A percentile compares a stretch with the other conserved stretches of the same genome.
These are phyloP conservation scores for Peziza echinospora DNA, from an alignment of 495 filamentous ascomycete genomes.

Conservation along the genomic window DNA sequence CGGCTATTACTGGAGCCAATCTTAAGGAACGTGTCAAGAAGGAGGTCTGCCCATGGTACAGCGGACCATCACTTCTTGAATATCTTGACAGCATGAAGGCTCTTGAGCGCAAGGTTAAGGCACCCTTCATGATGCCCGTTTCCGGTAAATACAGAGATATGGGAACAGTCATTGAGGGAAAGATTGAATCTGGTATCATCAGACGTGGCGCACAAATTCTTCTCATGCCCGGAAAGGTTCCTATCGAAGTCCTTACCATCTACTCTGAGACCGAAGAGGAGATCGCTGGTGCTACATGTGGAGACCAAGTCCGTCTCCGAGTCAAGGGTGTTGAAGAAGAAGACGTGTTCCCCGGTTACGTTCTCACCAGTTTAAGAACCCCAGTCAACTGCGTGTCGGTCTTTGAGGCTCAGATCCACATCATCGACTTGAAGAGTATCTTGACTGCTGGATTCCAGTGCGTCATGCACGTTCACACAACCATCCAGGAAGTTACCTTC, in stretches of 20 bases:
- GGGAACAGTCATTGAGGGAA: slow-evolving; percentile 94
- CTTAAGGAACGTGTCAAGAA: slow-evolving; percentile 75
- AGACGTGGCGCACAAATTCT: slow-evolving; percentile 63
- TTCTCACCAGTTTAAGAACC: slow-evolving; percentile 78
- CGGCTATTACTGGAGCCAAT: slow-evolving; percentile 60
- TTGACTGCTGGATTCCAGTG: slow-evolving; percentile 77
- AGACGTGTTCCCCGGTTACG: slow-evolving; percentile 90
- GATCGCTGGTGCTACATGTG: slow-evolving; percentile 52
- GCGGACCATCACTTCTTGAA: slow-evolving; percentile 84
- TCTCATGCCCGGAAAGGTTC: slow-evolving; percentile 87
- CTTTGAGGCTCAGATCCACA: slow-evolving; percentile 91
- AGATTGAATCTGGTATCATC: slow-evolving; percentile 80
- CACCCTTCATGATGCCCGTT: slow-evolving; percentile 98
- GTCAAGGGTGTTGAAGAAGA: slow-evolving; percentile 92
- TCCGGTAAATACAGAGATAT: slow-evolving; percentile 89
- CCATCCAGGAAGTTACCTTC: slow-evolving; percentile 90
- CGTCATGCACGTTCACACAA: slow-evolving; percentile 73
- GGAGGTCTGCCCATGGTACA: slow-evolving; percentile 58
- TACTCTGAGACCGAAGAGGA: slow-evolving; percentile 98
- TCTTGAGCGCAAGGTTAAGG: slow-evolving; percentile 86
- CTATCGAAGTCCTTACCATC: slow-evolving; percentile 54
- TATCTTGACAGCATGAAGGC: slow-evolving; percentile 79
- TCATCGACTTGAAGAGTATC: slow-evolving; percentile 90
- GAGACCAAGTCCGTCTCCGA: slow-evolving; percentile 85
- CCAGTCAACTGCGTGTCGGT: slow-evolving; percentile 71